phyloP scores from a whole-genome alignment of 1,139 yeast species.

The Arxiozyma heterogenica region DNA sequence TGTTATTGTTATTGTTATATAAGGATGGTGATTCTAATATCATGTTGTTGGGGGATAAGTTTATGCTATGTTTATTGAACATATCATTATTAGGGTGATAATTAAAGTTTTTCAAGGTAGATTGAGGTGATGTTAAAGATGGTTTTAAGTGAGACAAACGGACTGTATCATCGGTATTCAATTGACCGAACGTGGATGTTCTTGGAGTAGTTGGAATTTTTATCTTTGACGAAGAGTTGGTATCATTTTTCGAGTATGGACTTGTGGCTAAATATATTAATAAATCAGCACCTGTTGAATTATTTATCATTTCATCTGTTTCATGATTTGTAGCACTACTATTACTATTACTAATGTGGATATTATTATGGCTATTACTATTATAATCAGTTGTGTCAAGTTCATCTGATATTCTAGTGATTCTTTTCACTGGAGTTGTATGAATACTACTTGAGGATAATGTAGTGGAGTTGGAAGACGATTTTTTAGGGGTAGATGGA shows the following conservation, averaged over 20 bases:
- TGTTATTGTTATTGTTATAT: constrained; percentile 10
- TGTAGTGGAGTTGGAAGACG: constrained; percentile 2
- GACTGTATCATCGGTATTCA: constrained; percentile 18
- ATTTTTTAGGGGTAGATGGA: constrained; percentile 4
- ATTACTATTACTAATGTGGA: background rate
- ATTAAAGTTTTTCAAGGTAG: constrained; percentile 21
- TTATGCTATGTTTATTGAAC: constrained; percentile 4
- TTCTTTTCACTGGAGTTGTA: background rate
- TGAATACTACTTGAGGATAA: background rate
- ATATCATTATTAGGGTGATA: background rate
- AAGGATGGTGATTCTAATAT: constrained; percentile 27
- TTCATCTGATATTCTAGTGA: background rate
- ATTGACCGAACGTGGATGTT: constrained; percentile 11
- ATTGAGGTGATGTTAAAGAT: constrained; percentile 27
- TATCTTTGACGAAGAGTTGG: background rate
- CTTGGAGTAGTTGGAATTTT: constrained; percentile 19
- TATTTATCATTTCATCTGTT: background rate
- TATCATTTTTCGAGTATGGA: constrained; percentile 18
- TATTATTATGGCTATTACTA: too few relatives aligned
- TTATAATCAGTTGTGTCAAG: background rate
- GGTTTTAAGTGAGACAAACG: constrained; percentile 26
- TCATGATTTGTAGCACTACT: background rate
- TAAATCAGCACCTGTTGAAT: constrained; percentile 29
- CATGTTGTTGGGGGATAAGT: constrained; percentile 12
- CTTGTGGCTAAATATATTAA: constrained; percentile 31